These are phyloP conservation scores for Pseudogymnoascus sp. DNA, from an alignment of 2,329 filamentous ascomycete species.

Conservation along the genomic window DNA sequence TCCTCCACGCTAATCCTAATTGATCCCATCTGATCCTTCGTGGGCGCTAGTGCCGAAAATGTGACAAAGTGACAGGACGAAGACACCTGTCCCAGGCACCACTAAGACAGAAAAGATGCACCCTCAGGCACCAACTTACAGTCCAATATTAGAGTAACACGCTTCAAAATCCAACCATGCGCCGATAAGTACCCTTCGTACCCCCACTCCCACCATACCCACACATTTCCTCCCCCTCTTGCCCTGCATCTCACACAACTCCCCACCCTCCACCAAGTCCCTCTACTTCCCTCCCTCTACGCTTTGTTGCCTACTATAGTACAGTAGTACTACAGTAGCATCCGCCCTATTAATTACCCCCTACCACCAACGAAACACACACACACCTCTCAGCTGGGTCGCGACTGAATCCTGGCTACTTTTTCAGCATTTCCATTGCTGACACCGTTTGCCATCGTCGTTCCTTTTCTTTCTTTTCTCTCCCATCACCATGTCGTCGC, in stretches of 20 bases:
- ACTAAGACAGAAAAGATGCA: neutral
- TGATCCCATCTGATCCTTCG: neutral
- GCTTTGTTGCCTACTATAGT: neutral
- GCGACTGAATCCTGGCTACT: neutral
- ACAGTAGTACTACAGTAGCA: too few species aligned
- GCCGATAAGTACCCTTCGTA: neutral
- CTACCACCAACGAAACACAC: neutral
- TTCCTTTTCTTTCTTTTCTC: neutral
- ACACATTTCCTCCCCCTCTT: neutral
- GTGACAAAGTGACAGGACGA: neutral
- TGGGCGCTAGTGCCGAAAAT: neutral
- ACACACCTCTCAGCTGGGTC: neutral
- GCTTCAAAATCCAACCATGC: neutral
- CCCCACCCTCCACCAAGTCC: neutral
- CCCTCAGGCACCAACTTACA: neutral
- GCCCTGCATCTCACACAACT: neutral
- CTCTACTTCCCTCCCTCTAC: neutral
- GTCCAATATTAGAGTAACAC: neutral
- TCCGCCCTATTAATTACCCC: neutral
- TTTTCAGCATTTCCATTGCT: neutral
- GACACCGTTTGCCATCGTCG: neutral
- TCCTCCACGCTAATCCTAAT: neutral
- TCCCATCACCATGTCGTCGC: neutral
- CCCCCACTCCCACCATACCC: neutral
- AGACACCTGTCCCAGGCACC: neutral